Evolutionary conservation across 306 rosid genomes (phyloP), one percentile per base, ranked within the genome.

Genomic region (Corylus avellana): DNA sequence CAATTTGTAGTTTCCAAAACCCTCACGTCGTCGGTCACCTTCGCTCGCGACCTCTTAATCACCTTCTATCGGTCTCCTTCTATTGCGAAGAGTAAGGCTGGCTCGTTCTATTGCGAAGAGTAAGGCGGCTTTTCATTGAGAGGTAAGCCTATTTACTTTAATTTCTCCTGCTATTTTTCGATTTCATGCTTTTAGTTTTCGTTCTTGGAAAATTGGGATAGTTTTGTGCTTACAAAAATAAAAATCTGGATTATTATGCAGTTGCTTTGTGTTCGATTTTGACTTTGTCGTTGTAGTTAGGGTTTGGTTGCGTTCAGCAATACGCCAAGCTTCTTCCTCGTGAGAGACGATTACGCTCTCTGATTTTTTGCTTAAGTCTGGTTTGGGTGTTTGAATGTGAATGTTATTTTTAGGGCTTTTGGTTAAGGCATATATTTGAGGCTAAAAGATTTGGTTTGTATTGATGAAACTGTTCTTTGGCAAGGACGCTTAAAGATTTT

Each of bases 121-220:
- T 67, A 5, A 16, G 4, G 7, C 5, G 4, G 7, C 2, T 18
- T 8, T 16, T 39, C 72, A 2, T 18, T 20, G 48, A 67, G 50
- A 68, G 78, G 81, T 81, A 59, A 72, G 75, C 51, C 63, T 81
- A 12, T 0, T 50, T 37, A 54, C 1, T 14, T 80, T 25, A 6
- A 17, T 46, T 67, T 56, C 13, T 5, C 7, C 29, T 58, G 32
- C 54, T 14, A 9, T 59, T 35, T 13, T 62, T 48, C 11, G 32
- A 55, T 54, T 74, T 35, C 50, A 29, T 37, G 7, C 12, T 74
- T 32, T 54, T 2, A 13, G 63, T 47, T n/a, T 9, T 56, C 2
- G 11, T 53, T 11, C 2, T 29, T 7, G 32, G 25, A 32, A 18
- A 5, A 68, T 64, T 1, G 16, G 72, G 51, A 42, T 42, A 62